Percentiles rank a stretch among this genome's conserved stretches.
Conservation (phyloP, 495 filamentous ascomycete genomes). For the Diplogelasinospora grovesii region DNA sequence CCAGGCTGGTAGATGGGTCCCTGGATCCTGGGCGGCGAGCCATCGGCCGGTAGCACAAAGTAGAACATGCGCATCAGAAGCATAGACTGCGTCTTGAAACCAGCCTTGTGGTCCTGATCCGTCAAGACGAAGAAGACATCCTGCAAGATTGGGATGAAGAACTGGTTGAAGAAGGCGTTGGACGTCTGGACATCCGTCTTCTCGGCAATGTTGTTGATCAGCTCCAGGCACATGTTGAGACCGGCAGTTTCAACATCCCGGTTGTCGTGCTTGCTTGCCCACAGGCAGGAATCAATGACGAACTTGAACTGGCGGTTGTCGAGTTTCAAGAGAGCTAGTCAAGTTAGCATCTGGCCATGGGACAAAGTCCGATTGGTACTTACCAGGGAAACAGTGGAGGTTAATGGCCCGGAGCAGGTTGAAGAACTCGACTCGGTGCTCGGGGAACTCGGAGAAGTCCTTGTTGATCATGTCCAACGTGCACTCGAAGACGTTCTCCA, state of each 20-base stretch:
- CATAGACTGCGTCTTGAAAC: slow-evolving; percentile 94
- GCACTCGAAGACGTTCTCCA: slow-evolving; percentile 98
- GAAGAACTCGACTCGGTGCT: slow-evolving; percentile 98
- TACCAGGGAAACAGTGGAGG: slow-evolving; percentile 78
- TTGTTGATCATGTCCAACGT: slow-evolving; percentile 99
- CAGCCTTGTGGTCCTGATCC: slow-evolving; percentile 96
- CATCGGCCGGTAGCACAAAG: slow-evolving; percentile 63
- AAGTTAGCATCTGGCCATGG: slow-evolving; percentile 2
- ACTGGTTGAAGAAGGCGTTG: slow-evolving; percentile 93
- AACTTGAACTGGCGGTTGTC: slow-evolving; percentile 97
- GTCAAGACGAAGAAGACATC: slow-evolving; percentile 98
- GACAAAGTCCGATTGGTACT: not conserved
- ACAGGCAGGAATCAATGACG: slow-evolving; percentile 98
- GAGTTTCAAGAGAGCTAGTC: slow-evolving; percentile 71
- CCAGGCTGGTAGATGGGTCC: slow-evolving; percentile 81
- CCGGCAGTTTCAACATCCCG: slow-evolving; percentile 95
- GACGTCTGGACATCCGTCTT: slow-evolving; percentile 75
- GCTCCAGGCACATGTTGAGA: slow-evolving; percentile 97
- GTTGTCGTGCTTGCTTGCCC: slow-evolving; percentile 99
- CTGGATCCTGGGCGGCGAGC: slow-evolving; percentile 69
- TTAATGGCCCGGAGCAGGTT: slow-evolving; percentile 94
- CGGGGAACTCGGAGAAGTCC: slow-evolving; percentile 97
- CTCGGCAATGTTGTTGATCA: slow-evolving; percentile 96
- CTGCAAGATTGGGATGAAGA: slow-evolving; percentile 90
- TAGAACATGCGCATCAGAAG: slow-evolving; percentile 94